Conservation (phyloP, 768 basidiomycete species). For the Scleroderma bovista region DNA sequence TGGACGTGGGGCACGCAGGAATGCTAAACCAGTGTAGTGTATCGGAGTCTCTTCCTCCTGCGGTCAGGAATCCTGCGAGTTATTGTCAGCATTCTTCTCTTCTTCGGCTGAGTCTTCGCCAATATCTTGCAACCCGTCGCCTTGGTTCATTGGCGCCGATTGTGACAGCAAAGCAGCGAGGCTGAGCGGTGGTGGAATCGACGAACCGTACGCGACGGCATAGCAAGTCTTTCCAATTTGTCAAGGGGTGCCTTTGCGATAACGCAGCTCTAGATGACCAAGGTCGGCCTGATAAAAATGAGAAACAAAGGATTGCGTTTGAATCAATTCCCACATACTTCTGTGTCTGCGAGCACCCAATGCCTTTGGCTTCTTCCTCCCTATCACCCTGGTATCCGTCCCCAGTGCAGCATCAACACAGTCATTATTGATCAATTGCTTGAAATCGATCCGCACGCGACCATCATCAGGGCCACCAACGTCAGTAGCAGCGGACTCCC, state of each 20-base stretch:
- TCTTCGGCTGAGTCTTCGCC: conserved; percentile 43
- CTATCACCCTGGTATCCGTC: conserved; percentile 9
- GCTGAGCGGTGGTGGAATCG: conserved; percentile 34
- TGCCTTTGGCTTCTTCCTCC: conserved; percentile 16
- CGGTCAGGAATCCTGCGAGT: conserved; percentile 11
- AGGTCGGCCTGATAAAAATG: conserved; percentile 21
- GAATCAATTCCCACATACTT: no score
- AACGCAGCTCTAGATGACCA: conserved; percentile 18
- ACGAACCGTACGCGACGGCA: no score
- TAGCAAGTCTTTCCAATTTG: conserved; percentile 30
- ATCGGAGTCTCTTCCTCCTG: conserved; percentile 34
- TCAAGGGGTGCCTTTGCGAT: conserved; percentile 8
- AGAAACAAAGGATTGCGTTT: no score
- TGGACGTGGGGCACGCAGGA: conserved; percentile 37
- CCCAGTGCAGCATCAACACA: conserved; percentile 14
- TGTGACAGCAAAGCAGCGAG: conserved; percentile 29
- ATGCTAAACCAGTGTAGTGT: conserved; percentile 57
- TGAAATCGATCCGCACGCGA: no score
- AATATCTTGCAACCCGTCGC: conserved; percentile 48
- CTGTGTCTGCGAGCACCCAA: conserved; percentile 23
- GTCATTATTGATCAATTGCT: no score
- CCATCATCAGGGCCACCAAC: no score
- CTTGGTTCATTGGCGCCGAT: conserved; percentile 18
- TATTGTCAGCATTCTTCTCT: conserved; percentile 35
- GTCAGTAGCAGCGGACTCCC: no score